Conservation (phyloP, 345 rosid genomes). For the Dipteronia sinensis region DNA sequence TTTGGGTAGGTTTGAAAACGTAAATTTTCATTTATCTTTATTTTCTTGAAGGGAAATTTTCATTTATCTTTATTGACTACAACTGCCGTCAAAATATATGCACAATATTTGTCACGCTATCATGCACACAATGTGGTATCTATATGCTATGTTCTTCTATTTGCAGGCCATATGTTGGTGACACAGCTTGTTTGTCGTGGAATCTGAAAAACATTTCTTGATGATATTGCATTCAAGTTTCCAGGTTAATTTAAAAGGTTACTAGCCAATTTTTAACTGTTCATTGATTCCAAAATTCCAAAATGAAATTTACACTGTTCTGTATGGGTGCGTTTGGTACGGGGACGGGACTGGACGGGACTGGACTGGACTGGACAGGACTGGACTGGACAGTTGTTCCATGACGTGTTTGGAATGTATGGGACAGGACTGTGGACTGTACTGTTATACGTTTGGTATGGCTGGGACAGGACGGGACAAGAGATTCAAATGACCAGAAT, state of each 20-base stretch:
- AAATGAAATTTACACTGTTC: too few relatives aligned
- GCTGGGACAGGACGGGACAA: too few relatives aligned
- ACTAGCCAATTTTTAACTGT: neutral
- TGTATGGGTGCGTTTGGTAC: too few relatives aligned
- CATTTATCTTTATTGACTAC: neutral
- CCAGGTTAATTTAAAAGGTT: neutral
- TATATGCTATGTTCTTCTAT: slow-evolving; percentile 7
- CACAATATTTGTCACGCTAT: neutral
- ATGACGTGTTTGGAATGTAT: too few relatives aligned
- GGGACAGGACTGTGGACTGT: too few relatives aligned
- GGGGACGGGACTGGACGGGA: too few relatives aligned
- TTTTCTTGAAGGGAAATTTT: neutral
- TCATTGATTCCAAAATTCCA: neutral
- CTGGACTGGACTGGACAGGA: too few relatives aligned
- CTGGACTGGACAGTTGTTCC: too few relatives aligned
- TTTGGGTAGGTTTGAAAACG: neutral
- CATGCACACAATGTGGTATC: neutral
- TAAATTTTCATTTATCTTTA: neutral
- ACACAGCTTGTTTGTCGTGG: slow-evolving; percentile 46
- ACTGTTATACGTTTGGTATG: too few relatives aligned
- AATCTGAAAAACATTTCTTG: slow-evolving; percentile 46
- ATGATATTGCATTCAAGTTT: slow-evolving; percentile 27
- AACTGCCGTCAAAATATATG: neutral
- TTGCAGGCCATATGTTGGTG: slow-evolving; percentile 57
- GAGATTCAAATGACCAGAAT: too few relatives aligned